Base-by-base conservation (phyloP, 169 alveolate species). In the Plasmodium vinckei region DNA sequence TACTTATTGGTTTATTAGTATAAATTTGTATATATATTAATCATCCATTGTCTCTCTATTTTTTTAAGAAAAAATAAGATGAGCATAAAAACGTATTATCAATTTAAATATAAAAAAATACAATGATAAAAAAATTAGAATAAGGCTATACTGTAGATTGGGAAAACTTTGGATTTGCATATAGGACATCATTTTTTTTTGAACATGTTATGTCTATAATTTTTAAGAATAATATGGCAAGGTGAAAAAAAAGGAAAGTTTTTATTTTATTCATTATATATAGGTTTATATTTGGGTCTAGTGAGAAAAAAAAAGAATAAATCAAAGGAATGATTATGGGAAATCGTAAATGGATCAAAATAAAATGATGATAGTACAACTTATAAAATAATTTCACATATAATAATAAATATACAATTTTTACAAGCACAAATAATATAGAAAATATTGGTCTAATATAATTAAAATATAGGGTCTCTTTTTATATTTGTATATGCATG, bases 81-180 rank as follows among this genome's bases (percentile, higher is more conserved):
- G n/a, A 13, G 21, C 19, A 51, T 12, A 12, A 15, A 51, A 51
- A 51, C 2, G 59, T 13, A 1, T 49, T 49, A 49, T 9, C 57
- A 49, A 49, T 49, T 25, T 25, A 25, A 25, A 25, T 25, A 25
- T 25, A 25, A 25, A 27, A 27, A 33, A 33, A 3, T 33, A 3
- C 5, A 7, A 33, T 4, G 59, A 13, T 12, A 33, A 39, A 65
- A 49, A 65, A 17, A 65, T 23, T 17, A 17, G 15, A 44, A 72
- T 44, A 61, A 42, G 60, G 1, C 25, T 9, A 33, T 72, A 72
- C 87, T 47, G 42, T 72, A 15, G 87, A 15, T 72, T 72, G 87
- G 12, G 71, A 13, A n/a, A 72, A 57, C 27, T 61, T 72, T 21
- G 71, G 17, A 9, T 64, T 47, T 57, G 56, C 49, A 57, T 69